A percentile compares a stretch with the other conserved stretches of the same genome.
Conservation (phyloP, 176 grass and related monocot species). For the Aegilops umbellulata region DNA sequence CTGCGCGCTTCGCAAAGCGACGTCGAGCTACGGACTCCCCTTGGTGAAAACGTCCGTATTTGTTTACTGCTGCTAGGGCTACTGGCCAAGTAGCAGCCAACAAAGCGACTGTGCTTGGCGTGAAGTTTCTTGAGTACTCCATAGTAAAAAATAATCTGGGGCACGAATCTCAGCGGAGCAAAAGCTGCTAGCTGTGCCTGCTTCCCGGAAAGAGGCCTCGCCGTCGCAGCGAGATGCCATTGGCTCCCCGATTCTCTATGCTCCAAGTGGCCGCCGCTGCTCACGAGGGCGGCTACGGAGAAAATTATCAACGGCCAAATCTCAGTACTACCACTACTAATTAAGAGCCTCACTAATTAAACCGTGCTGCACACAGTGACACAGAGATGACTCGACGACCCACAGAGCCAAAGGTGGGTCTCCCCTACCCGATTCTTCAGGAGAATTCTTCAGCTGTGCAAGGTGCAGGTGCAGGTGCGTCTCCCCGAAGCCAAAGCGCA, state of each 20-base stretch:
- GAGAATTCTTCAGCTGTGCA: background rate
- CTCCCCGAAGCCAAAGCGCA: conserved; percentile 1
- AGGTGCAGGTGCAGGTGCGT: background rate
- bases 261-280: background rate
- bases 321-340: background rate
- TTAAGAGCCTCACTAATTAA: too few relatives aligned
- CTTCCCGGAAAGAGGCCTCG: conserved; percentile 46
- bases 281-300: background rate
- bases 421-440: background rate
- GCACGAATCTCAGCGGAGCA: background rate
- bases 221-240: conserved; percentile 4
- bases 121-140: background rate
- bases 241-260: background rate
- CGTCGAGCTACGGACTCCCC: too few relatives aligned
- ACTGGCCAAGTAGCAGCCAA: background rate
- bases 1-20: too few relatives aligned
- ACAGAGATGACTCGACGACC: background rate
- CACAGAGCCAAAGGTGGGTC: background rate
- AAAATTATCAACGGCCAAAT: background rate
- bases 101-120: background rate
- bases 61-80: background rate
- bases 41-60: background rate
- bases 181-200: background rate
- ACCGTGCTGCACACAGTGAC: too few relatives aligned
- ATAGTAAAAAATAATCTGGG: background rate